phyloP scores from a whole-genome alignment of 2,329 filamentous ascomycete genomes.

The Claviceps sp. region DNA sequence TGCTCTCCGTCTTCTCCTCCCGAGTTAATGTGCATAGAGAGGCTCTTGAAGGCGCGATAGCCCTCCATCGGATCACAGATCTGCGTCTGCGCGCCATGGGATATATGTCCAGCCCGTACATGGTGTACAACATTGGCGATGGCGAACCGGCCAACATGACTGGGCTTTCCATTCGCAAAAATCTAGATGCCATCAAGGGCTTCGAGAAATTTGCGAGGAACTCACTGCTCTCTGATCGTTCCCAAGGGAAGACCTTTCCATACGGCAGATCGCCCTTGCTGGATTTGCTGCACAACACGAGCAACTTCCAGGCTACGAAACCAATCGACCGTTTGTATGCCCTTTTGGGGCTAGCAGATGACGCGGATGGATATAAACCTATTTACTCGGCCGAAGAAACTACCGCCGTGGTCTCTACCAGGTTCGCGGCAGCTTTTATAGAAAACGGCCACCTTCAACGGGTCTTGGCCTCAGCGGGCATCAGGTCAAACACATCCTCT shows the following conservation, averaged over 20 bases:
- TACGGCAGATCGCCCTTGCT: constrained; percentile 1
- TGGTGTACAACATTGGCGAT: constrained; percentile 2
- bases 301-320: constrained; percentile 5
- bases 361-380: constrained; percentile 2
- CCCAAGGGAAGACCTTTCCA: constrained; percentile 4
- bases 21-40: constrained; percentile 2
- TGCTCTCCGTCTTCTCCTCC: neutral
- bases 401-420: constrained; percentile 1
- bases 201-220: constrained; percentile 1
- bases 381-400: constrained; percentile 6
- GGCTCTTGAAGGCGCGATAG: constrained; percentile 4
- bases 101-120: constrained; percentile 6
- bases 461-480: constrained; percentile 4
- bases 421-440: constrained; percentile 5
- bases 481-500: neutral
- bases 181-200: constrained; percentile 3
- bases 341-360: constrained; percentile 6
- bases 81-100: constrained; percentile 6
- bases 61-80: constrained; percentile 3
- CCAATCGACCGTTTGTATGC: constrained; percentile 3
- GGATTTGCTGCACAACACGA: constrained; percentile 2
- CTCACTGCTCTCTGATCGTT: neutral
- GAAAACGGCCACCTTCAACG: constrained; percentile 2
- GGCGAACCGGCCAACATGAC: constrained; percentile 1
- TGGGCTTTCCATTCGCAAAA: constrained; percentile 4